A percentile compares a stretch with the other conserved stretches of the same genome.
These are phyloP conservation scores for Xylariaceae sp. DNA, from an alignment of 2,329 filamentous ascomycete genomes.

Conservation along the genomic window DNA sequence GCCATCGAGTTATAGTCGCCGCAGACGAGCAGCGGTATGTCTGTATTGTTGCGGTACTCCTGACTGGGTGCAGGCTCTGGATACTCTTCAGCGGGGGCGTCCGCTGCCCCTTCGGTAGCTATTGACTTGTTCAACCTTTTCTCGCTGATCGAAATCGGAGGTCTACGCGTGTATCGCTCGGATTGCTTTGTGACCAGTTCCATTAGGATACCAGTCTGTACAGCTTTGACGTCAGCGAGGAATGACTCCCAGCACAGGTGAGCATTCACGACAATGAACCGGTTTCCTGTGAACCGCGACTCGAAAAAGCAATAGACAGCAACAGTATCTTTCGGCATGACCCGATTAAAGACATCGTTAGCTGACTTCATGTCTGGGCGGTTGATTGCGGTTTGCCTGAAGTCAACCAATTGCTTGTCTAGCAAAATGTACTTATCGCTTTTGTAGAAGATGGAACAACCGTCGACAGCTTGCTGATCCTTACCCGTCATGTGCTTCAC, in stretches of 20 bases:
- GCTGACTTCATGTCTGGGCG: slow-evolving; percentile 96
- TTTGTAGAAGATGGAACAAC: slow-evolving; percentile 97
- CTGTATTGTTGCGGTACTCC: slow-evolving; percentile 82
- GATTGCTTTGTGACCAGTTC: slow-evolving; percentile 86
- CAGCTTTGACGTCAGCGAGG: slow-evolving; percentile 90
- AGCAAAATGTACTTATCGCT: slow-evolving; percentile 90
- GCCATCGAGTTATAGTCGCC: slow-evolving; percentile 94
- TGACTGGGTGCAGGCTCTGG: slow-evolving; percentile 77
- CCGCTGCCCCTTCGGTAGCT: slow-evolving; percentile 47
- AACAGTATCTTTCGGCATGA: slow-evolving; percentile 98
- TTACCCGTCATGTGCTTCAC: slow-evolving; percentile 90
- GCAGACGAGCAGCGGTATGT: slow-evolving; percentile 89
- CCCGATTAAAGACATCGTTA: slow-evolving; percentile 95
- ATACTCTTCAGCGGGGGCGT: slow-evolving; percentile 55
- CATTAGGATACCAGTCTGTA: slow-evolving; percentile 94
- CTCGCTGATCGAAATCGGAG: slow-evolving; percentile 70
- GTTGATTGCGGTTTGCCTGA: slow-evolving; percentile 89
- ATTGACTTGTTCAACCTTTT: slow-evolving; percentile 64
- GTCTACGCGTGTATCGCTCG: slow-evolving; percentile 80
- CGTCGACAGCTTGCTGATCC: slow-evolving; percentile 88
- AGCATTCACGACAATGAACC: slow-evolving; percentile 89
- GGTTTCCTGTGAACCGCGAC: slow-evolving; percentile 85
- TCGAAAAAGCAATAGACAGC: slow-evolving; percentile 91
- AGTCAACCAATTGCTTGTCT: slow-evolving; percentile 93
- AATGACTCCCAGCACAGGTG: slow-evolving; percentile 95